These are phyloP conservation scores for Lactarius indigo DNA, from an alignment of 768 basidiomycete species.

Conservation along the genomic window DNA sequence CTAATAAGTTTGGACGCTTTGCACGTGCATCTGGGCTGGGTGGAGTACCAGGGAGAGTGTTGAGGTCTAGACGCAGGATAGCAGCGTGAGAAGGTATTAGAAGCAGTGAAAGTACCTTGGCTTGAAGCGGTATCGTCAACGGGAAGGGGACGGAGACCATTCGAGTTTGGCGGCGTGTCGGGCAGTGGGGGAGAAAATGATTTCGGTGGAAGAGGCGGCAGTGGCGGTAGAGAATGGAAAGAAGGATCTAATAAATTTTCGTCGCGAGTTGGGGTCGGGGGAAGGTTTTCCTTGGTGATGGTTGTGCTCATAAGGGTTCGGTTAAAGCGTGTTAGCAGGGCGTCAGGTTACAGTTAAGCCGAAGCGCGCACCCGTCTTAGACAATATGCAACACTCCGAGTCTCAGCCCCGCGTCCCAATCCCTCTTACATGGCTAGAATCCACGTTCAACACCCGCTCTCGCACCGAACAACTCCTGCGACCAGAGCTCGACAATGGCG, in stretches of 20 bases:
- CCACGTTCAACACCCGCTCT: constrained; percentile 44
- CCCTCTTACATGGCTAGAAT: constrained; percentile 38
- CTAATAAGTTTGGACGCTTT: constrained; percentile 76
- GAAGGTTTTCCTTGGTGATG: constrained; percentile 31
- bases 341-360: neutral
- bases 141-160: constrained; percentile 22
- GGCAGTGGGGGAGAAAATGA: constrained; percentile 14
- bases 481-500: constrained; percentile 51
- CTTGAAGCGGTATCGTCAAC: constrained; percentile 20
- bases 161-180: constrained; percentile 5
- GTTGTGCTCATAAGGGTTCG: constrained; percentile 25
- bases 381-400: constrained; percentile 6
- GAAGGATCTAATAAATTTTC: neutral
- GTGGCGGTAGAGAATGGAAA: neutral
- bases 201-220: constrained; percentile 25
- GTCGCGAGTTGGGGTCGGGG: constrained; percentile 20
- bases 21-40: constrained; percentile 41
- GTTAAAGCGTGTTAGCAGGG: constrained; percentile 7
- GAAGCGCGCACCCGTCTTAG: constrained; percentile 10
- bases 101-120: neutral
- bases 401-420: constrained; percentile 29
- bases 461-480: constrained; percentile 45
- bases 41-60: constrained; percentile 16
- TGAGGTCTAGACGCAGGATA: constrained; percentile 15
- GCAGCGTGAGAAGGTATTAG: neutral